Evolutionary conservation across 108 stramenopile species (phyloP), one percentile per base, ranked within the genome.

Genomic region (Epithemia pelagica): DNA sequence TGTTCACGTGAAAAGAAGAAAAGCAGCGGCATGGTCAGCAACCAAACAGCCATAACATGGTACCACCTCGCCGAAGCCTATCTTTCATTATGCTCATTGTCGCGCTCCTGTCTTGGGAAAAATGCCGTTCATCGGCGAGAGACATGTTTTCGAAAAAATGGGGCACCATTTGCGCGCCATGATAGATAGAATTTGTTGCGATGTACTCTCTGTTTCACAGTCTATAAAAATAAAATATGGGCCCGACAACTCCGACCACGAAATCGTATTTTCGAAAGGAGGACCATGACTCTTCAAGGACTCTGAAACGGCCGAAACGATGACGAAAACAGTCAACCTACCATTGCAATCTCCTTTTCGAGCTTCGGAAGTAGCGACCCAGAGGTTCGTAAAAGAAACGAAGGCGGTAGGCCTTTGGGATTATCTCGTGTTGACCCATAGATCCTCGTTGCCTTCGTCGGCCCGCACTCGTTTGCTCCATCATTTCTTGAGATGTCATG

Each of bases 311-410:
- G 15, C 37, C 10, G 37, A 46, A 46, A 46, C 5, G 15, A 46
- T 46, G 15, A 46, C 37, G 37, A 46, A 46, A 46, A 15, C 10
- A 46, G n/a, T n/a, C n/a, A 10, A 46, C 37, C 37, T 46, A 46
- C 37, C 37, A 46, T 5, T 46, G 15, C 37, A 46, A 46, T 15
- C 37, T 46, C 37, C 37, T 46, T 46, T 46, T 46, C 37, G 37
- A 67, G 0, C 46, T 54, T 2, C 58, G 31, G 2, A 58, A 30
- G 46, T 66, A 74, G 32, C 55, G 56, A 8, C 73, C 73, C 0
- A 62, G 26, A 25, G 58, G 56, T 28, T 74, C 67, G 33, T 67
- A 74, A 28, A 62, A 68, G 52, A 64, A 74, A 53, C 68, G 67
- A 58, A 64, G 62, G 19, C 67, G 55, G 30, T 74, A 74, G 20